A percentile compares a stretch with the other conserved stretches of the same genome.
Conservation (phyloP, 108 stramenopile genomes). For the Pseudonitzschia multiseries region DNA sequence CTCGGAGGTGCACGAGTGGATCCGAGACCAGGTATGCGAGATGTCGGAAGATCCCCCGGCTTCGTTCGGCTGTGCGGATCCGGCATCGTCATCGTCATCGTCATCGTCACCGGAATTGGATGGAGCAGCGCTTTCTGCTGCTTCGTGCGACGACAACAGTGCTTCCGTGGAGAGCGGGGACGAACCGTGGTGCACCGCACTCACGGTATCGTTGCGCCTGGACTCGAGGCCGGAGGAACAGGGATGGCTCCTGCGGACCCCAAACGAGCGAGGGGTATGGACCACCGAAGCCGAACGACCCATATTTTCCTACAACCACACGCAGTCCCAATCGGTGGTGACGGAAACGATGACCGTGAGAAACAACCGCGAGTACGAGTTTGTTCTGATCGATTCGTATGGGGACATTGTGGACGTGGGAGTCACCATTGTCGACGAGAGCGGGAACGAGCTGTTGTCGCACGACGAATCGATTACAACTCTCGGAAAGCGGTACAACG, state of each 20-base stretch:
- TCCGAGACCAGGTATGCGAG: constrained; percentile 38
- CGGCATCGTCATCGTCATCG: too few relatives aligned
- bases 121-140: too few relatives aligned
- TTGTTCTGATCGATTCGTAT: constrained; percentile 12
- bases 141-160: too few relatives aligned
- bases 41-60: constrained; percentile 33
- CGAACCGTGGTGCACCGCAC: too few relatives aligned
- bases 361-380: background rate
- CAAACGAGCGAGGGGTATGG: background rate
- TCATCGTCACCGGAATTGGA: too few relatives aligned
- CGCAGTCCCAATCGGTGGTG: background rate
- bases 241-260: constrained; percentile 5
- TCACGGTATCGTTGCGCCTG: background rate
- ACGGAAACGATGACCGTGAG: background rate
- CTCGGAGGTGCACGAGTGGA: constrained; percentile 46
- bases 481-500: background rate
- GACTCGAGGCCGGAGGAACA: background rate
- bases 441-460: background rate
- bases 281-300: background rate
- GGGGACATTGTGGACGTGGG: background rate
- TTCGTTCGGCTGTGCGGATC: constrained; percentile 4
- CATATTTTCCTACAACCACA: background rate
- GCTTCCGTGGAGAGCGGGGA: too few relatives aligned
- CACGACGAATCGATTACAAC: background rate
- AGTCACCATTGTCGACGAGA: background rate